Evolutionary conservation across 768 basidiomycete genomes (phyloP).

Genomic region (Auricularia sp.): DNA sequence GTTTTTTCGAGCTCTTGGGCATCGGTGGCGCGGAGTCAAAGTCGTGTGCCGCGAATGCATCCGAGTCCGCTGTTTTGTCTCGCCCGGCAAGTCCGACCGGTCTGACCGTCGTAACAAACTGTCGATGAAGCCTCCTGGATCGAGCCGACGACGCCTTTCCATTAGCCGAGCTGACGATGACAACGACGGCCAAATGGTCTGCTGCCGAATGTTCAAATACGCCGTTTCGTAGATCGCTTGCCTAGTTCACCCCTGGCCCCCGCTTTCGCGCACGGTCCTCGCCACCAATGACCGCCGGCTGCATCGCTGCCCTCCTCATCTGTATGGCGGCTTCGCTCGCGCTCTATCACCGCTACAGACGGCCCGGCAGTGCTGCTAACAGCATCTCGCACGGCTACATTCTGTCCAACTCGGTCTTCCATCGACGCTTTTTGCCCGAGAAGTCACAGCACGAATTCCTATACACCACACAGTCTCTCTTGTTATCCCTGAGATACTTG

Average conservation of each 20-base stretch:
- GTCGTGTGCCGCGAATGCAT: not conserved
- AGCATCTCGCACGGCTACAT: constrained; percentile 28
- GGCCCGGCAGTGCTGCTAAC: not conserved
- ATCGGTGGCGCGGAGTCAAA: constrained; percentile 25
- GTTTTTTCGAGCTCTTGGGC: constrained; percentile 84
- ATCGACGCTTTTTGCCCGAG: constrained; percentile 41
- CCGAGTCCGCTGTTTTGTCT: not conserved
- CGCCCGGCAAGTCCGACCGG: too few relatives aligned
- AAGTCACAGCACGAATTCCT: constrained; percentile 42
- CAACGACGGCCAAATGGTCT: too few relatives aligned
- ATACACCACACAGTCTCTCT: constrained; percentile 49
- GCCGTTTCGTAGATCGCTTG: not conserved
- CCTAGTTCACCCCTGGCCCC: not conserved
- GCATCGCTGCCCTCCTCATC: not conserved
- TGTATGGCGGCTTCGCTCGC: not conserved
- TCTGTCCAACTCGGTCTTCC: constrained; percentile 42
- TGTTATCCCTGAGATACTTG: constrained; percentile 47
- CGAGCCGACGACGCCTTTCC: too few relatives aligned
- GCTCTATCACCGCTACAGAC: not conserved
- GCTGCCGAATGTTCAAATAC: not conserved
- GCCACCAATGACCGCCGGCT: too few relatives aligned
- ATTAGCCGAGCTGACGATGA: too few relatives aligned
- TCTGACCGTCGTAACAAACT: too few relatives aligned
- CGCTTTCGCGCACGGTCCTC: not conserved
- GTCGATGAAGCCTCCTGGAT: too few relatives aligned